Evolutionary conservation across 495 filamentous ascomycete genomes (phyloP).

Genomic region (Neurospora sp.): DNA sequence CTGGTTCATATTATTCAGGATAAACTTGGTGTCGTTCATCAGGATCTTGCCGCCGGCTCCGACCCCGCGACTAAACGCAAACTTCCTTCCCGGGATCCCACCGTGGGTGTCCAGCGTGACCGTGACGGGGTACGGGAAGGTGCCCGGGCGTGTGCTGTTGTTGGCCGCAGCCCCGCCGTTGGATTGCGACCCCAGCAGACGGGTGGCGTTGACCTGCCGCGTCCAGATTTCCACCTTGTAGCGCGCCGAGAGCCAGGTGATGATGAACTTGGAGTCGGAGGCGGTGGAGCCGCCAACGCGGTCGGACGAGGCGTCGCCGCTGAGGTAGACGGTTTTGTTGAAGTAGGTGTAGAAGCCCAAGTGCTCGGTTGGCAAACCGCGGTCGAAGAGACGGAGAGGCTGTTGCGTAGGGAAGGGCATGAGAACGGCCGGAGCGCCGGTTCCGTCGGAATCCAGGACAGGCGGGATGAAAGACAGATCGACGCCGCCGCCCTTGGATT

Average conservation of each 20-base stretch:
- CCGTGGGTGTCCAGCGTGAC: slow-evolving; percentile 76
- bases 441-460: slow-evolving; percentile 50
- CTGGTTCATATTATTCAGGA: slow-evolving; percentile 48
- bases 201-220: slow-evolving; percentile 33
- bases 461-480: slow-evolving; percentile 45
- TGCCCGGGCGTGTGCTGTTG: slow-evolving; percentile 44
- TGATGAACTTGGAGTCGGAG: slow-evolving; percentile 51
- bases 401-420: slow-evolving; percentile 60
- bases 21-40: slow-evolving; percentile 38
- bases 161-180: slow-evolving; percentile 9
- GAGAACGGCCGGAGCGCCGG: slow-evolving; percentile 60
- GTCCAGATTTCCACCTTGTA: slow-evolving; percentile 94
- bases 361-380: slow-evolving; percentile 67
- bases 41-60: slow-evolving; percentile 43
- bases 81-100: slow-evolving; percentile 50
- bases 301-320: slow-evolving; percentile 42
- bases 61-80: slow-evolving; percentile 61
- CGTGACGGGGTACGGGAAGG: slow-evolving; percentile 79
- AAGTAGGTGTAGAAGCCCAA: slow-evolving; percentile 94
- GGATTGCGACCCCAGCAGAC: slow-evolving; percentile 25
- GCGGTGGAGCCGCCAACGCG: slow-evolving; percentile 52
- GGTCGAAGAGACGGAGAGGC: slow-evolving; percentile 77
- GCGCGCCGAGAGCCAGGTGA: slow-evolving; percentile 75
- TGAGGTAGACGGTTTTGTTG: slow-evolving; percentile 75
- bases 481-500: background rate